Conservation (phyloP, 306 rosid species). For the Castanospermum australe region DNA sequence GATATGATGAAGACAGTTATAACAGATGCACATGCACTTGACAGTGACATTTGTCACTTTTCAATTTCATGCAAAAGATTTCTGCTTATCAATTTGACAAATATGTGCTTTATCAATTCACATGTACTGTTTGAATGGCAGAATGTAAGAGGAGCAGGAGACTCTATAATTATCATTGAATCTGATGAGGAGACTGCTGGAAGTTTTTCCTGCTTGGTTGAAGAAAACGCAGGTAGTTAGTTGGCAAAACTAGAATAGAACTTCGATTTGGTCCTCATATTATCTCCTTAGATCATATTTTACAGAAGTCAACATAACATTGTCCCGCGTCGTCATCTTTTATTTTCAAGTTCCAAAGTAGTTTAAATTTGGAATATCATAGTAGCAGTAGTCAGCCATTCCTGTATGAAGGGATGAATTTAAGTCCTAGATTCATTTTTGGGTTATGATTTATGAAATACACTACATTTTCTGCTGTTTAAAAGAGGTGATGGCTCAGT, state of each 20-base stretch:
- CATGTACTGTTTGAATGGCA: slow-evolving; percentile 31
- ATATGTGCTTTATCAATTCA: slow-evolving; percentile 10
- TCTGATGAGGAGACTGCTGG: slow-evolving; percentile 81
- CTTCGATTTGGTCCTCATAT: background rate
- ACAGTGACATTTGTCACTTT: slow-evolving; percentile 10
- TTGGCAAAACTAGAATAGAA: slow-evolving; percentile 27
- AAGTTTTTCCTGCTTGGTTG: slow-evolving; percentile 70
- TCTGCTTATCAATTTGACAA: slow-evolving; percentile 20
- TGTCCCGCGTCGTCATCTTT: background rate
- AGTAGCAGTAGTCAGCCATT: background rate
- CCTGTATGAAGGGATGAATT: background rate
- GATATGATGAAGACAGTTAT: background rate
- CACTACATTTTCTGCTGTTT: background rate
- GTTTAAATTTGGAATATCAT: background rate
- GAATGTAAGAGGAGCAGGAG: slow-evolving; percentile 51
- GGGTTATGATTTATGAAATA: background rate
- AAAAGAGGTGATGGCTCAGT: background rate
- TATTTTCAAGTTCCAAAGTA: background rate
- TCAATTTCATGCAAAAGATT: slow-evolving; percentile 13
- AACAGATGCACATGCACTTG: slow-evolving; percentile 31
- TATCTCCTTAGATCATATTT: background rate
- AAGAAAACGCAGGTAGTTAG: slow-evolving; percentile 67
- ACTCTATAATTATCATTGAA: slow-evolving; percentile 62
- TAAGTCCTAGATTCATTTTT: background rate
- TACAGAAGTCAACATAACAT: background rate